These are phyloP conservation scores for Arthrobotrys musiformis DNA, from an alignment of 2,329 filamentous ascomycete genomes.

Conservation along the genomic window DNA sequence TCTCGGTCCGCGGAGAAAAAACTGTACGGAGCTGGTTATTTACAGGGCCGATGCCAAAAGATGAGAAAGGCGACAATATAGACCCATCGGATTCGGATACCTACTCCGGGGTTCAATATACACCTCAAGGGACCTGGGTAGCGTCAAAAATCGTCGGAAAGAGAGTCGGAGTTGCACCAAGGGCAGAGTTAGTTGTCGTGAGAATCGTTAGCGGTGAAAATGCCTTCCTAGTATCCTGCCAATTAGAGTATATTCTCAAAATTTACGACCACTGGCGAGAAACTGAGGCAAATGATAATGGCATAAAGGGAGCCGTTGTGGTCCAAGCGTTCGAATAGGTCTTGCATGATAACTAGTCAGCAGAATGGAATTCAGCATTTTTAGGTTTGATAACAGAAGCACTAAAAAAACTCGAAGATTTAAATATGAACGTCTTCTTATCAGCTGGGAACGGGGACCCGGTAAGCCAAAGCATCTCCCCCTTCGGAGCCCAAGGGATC, in stretches of 20 bases:
- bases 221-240: neutral
- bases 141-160: neutral
- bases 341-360: neutral
- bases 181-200: neutral
- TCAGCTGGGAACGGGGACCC: neutral
- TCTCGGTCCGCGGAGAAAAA: neutral
- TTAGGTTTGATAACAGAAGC: neutral
- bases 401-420: neutral
- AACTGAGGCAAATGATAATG: neutral
- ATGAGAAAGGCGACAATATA: neutral
- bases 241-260: neutral
- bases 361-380: neutral
- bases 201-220: neutral
- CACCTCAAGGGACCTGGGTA: neutral
- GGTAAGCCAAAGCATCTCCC: neutral
- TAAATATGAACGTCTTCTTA: neutral
- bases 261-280: neutral
- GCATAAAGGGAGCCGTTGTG: neutral
- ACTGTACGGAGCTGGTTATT: neutral
- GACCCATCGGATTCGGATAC: neutral
- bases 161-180: neutral
- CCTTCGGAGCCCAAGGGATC: too few relatives aligned
- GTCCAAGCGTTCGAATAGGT: neutral
- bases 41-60: neutral
- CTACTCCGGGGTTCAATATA: neutral